These are phyloP conservation scores for Eurotiales sp. DNA, from an alignment of 2,329 filamentous ascomycete genomes.

Conservation along the genomic window DNA sequence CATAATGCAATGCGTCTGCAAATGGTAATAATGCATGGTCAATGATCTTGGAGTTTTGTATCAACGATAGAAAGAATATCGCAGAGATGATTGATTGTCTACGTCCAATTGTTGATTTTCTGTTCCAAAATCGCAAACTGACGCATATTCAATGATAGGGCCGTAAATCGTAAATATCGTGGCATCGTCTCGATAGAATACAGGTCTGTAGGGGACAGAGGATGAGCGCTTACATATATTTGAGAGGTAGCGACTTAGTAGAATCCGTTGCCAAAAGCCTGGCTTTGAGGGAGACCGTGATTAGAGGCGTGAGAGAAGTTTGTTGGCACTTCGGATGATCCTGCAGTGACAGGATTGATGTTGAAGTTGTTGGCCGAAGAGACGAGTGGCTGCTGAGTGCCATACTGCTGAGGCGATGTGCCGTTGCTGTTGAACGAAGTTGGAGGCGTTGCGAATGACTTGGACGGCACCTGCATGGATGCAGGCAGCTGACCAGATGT, in stretches of 20 bases:
- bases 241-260: conserved; percentile 23
- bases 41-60: conserved; percentile 5
- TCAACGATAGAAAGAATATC: conserved; percentile 11
- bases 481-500: conserved; percentile 33
- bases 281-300: conserved; percentile 25
- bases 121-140: conserved; percentile 10
- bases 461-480: conserved; percentile 25
- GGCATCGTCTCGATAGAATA: conserved; percentile 38
- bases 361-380: conserved; percentile 15
- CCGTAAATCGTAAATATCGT: conserved; percentile 31
- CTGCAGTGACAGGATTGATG: conserved; percentile 25
- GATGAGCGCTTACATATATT: conserved; percentile 7
- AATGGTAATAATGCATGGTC: conserved; percentile 8
- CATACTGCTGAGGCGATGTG: conserved; percentile 24
- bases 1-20: conserved; percentile 13
- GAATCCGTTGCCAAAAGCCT: conserved; percentile 28
- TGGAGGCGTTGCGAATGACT: conserved; percentile 26
- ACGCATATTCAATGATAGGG: conserved; percentile 15
- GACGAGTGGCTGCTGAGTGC: conserved; percentile 11
- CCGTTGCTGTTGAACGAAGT: conserved; percentile 22
- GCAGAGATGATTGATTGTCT: conserved; percentile 2
- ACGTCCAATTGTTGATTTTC: conserved; percentile 13
- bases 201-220: conserved; percentile 24
- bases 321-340: conserved; percentile 30
- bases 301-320: conserved; percentile 27